Base-by-base conservation (phyloP, 1,284 basidiomycete genomes). In the Naganishia cerealis region DNA sequence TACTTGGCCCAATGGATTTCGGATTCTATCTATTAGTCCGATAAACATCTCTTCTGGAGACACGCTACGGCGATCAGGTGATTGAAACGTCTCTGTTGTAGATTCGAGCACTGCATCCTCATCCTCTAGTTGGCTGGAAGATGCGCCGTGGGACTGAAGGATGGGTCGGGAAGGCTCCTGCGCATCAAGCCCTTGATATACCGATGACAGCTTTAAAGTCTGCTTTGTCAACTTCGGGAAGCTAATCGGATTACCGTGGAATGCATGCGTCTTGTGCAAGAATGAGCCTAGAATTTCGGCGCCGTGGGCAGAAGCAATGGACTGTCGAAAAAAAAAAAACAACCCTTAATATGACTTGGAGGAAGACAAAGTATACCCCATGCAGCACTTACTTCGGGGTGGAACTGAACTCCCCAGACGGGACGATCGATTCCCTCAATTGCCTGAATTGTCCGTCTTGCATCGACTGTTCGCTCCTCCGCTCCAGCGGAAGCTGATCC, bases 401-500 rank as follows among this genome's bases (percentile, higher is more conserved):
- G 95, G 75, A 96, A 98, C 77, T 98, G 94, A 2, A 98, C 93
- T 8, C 61, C 3, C 91, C 92, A 87, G 90, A 94, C 72, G 94
- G 90, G 82, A 76, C 94, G 92, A 36, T 70, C 70, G n/a, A 84
- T 63, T 0, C 80, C 83, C 70, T 80, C 78, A 15, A 80, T 75
- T 0, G 78, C 79, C 18, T 67, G 58, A 68, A 77, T 69, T 48
- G 68, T 75, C 69, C 46, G 67, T 24, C 39, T 65, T 12, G 61
- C 74, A 62, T 65, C 72, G 71, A 15, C 48, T 10, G 9, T 62
- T 10, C 36, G 56, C 10, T 40, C 29, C 15, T 38, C 26, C 15
- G 50, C 13, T 29, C 6, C 21, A n/a, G 10, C 6, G 46, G n/a
- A 2, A 13, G 9, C 21, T 24, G 21, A 24, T n/a, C 10, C 13